Conservation (phyloP, 768 basidiomycete genomes). For the Harrya chromipes region DNA sequence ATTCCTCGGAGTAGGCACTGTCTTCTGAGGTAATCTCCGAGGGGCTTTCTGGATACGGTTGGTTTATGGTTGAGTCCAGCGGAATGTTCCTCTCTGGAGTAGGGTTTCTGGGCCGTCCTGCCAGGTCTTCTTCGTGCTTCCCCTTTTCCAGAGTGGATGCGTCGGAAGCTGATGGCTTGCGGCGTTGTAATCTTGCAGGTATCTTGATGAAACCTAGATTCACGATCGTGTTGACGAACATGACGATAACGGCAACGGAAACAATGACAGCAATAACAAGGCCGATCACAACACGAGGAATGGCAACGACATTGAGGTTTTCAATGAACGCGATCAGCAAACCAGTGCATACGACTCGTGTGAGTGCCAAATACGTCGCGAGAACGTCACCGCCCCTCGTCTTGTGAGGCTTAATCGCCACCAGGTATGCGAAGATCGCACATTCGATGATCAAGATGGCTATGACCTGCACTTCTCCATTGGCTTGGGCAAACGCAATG, state of each 20-base stretch:
- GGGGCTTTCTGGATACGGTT: conserved; percentile 43
- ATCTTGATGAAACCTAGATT: conserved; percentile 40
- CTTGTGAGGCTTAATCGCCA: conserved; percentile 60
- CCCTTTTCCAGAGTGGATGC: conserved; percentile 30
- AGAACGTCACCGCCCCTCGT: conserved; percentile 72
- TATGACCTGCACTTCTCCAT: conserved; percentile 68
- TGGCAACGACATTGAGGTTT: conserved; percentile 58
- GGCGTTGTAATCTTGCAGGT: conserved; percentile 18
- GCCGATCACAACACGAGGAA: conserved; percentile 80
- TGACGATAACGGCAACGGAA: conserved; percentile 64
- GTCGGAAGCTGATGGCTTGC: conserved; percentile 9
- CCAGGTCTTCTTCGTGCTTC: conserved; percentile 15
- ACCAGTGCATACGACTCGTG: conserved; percentile 66
- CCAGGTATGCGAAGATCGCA: conserved; percentile 48
- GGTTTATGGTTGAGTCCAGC: conserved; percentile 40
- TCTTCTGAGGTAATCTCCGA: conserved; percentile 23
- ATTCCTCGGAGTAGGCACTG: conserved; percentile 32
- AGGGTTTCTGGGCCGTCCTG: conserved; percentile 46
- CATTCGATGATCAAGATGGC: conserved; percentile 65
- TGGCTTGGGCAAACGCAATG: conserved; percentile 60
- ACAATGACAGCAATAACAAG: conserved; percentile 69
- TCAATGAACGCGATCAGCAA: conserved; percentile 78
- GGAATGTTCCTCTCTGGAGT: conserved; percentile 47
- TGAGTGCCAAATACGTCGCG: conserved; percentile 59
- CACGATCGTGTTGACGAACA: conserved; percentile 63